Evolutionary conservation across 495 filamentous ascomycete species (phyloP).

Genomic region (Cercophora scortea): DNA sequence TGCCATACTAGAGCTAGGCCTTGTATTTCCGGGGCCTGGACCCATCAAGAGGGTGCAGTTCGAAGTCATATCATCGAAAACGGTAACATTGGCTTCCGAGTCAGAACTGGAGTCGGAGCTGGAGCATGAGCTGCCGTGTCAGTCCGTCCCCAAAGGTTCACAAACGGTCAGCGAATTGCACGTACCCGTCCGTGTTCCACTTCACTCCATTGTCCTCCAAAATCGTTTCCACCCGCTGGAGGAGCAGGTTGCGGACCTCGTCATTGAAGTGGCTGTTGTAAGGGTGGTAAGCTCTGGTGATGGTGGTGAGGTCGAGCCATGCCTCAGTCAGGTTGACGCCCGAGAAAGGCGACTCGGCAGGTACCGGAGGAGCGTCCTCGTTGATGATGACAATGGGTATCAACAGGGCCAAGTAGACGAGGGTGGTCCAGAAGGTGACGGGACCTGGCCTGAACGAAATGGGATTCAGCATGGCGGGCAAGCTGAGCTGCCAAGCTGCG

Average conservation of each 20-base stretch:
- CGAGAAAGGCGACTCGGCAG: constrained; percentile 28
- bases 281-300: constrained; percentile 76
- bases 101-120: constrained; percentile 4
- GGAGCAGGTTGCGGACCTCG: constrained; percentile 66
- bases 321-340: constrained; percentile 72
- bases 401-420: constrained; percentile 62
- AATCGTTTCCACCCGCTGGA: constrained; percentile 62
- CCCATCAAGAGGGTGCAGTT: constrained; percentile 55
- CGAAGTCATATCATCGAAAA: constrained; percentile 73
- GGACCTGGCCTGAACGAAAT: constrained; percentile 50
- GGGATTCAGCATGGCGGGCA: constrained; percentile 31
- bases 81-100: constrained; percentile 35
- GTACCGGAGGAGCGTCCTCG: constrained; percentile 63
- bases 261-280: constrained; percentile 84
- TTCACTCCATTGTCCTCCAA: constrained; percentile 45
- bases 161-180: constrained; percentile 4
- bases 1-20: constrained; percentile 8
- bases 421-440: constrained; percentile 63
- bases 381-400: constrained; percentile 67
- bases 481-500: neutral
- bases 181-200: constrained; percentile 21
- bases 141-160: neutral
- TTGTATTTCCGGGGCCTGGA: constrained; percentile 9
- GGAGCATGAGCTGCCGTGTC: neutral
- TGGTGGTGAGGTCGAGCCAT: constrained; percentile 70